Evolutionary conservation across 345 rosid species (phyloP).

Genomic region (Eucalyptus melliodora): DNA sequence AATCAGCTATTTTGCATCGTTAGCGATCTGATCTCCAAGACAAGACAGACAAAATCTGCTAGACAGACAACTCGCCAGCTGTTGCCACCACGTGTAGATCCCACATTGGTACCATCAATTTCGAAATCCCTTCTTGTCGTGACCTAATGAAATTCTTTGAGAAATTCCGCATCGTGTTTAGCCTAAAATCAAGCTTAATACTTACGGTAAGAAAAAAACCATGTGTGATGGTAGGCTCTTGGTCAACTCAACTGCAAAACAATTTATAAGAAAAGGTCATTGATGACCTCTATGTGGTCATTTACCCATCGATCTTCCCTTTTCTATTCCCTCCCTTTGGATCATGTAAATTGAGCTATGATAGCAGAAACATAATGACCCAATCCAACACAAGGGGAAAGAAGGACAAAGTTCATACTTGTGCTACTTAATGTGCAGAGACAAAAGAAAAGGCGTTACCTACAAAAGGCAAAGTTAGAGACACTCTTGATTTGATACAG

Average conservation of each 20-base stretch:
- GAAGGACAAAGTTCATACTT: background rate
- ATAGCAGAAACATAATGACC: background rate
- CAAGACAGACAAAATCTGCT: background rate
- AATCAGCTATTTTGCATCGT: background rate
- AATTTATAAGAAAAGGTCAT: background rate
- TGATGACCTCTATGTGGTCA: background rate
- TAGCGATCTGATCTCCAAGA: background rate
- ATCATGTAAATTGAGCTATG: background rate
- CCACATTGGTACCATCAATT: background rate
- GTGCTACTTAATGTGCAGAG: background rate
- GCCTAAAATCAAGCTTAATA: background rate
- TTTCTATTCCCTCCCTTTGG: background rate
- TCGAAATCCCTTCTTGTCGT: background rate
- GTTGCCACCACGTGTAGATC: background rate
- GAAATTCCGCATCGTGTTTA: background rate
- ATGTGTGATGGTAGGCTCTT: background rate
- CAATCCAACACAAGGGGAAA: background rate
- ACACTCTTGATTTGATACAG: background rate
- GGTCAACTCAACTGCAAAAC: background rate
- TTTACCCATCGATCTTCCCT: background rate
- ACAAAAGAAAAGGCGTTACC: background rate
- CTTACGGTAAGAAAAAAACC: background rate
- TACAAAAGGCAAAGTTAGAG: background rate
- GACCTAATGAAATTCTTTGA: background rate
- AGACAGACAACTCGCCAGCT: background rate